A percentile compares a stretch with the other conserved stretches of the same genome.
These are phyloP conservation scores for Didymella exigua DNA, from an alignment of 2,329 filamentous ascomycete species.

Conservation along the genomic window DNA sequence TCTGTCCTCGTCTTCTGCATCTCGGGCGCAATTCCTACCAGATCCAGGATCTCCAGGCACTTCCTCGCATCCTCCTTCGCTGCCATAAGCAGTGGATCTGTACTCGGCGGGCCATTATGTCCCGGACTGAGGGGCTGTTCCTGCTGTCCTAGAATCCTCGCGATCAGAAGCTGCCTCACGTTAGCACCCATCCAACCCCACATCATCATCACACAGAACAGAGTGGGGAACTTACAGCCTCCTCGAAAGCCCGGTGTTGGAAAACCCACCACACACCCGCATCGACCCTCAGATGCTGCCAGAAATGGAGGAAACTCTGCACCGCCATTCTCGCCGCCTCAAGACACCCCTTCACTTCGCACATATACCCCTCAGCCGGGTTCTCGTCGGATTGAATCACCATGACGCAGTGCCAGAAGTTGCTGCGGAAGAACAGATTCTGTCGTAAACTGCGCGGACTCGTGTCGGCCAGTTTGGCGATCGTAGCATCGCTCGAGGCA, in stretches of 20 bases:
- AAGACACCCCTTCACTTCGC: conserved; percentile 70
- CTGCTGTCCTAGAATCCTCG: conserved; percentile 47
- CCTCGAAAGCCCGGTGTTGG: conserved; percentile 79
- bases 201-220: neutral
- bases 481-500: conserved; percentile 66
- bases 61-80: conserved; percentile 53
- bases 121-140: conserved; percentile 39
- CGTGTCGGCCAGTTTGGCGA: conserved; percentile 62
- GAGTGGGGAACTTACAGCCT: conserved; percentile 64
- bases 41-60: conserved; percentile 55
- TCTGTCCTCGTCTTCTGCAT: conserved; percentile 57
- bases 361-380: conserved; percentile 55
- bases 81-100: conserved; percentile 42
- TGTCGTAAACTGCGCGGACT: conserved; percentile 74
- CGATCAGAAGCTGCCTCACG: conserved; percentile 44
- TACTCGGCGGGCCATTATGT: conserved; percentile 33
- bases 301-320: conserved; percentile 74
- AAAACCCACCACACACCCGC: conserved; percentile 85
- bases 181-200: neutral
- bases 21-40: conserved; percentile 52
- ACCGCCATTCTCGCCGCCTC: conserved; percentile 79
- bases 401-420: conserved; percentile 84
- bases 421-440: conserved; percentile 78
- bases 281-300: conserved; percentile 70
- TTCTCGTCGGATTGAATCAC: conserved; percentile 75